Base-by-base conservation (phyloP, 1,139 yeast genomes). In the Blastobotrys persicus region DNA sequence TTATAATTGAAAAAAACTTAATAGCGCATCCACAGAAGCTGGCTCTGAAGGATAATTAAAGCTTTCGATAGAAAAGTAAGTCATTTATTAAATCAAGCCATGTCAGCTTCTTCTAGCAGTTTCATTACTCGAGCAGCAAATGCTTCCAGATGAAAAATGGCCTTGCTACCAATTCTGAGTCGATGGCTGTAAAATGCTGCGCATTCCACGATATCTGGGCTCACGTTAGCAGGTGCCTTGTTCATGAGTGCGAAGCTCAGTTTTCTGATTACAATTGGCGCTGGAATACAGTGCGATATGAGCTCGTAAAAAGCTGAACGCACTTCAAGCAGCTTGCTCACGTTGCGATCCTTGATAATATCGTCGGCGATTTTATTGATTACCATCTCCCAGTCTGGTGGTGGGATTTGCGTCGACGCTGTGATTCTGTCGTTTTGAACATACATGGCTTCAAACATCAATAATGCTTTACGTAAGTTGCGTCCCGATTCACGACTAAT, bases 81-180 rank as follows among this genome's bases (percentile, higher is more conserved):
- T n/a, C n/a, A n/a, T n/a, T n/a, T n/a, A n/a, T 23, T 23, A 23
- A 4, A 32, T 13, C 16, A 32, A 13, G 13, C 39, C 39, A 17
- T 18, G 42, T 18, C 13, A n/a, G 31, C 42, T 12, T 34, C 39
- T 14, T 13, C 39, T 4, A 34, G 11, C 9, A 34, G 18, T 14
- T 13, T 43, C 42, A 92, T 92, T 1, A 82, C 80, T 63, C 80
- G 85, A 1, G 98, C 97, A 14, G 87, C 80, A 65, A 88, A 92
- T 1, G 98, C 98, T 69, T 92, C 99, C 52, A 92, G 72, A 67
- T 92, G 99, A 68, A 88, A 92, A 13, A 92, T 92, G 41, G 92
- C 86, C 66, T 92, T 92, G 56, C 79, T 79, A 1, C 98, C 98
- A 53, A 87, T 73, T 55, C 92, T 80, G 53, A 92, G 74, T 51